Evolutionary conservation across 108 stramenopile genomes (phyloP).

Genomic region (Nannochloropsis oceanica): DNA sequence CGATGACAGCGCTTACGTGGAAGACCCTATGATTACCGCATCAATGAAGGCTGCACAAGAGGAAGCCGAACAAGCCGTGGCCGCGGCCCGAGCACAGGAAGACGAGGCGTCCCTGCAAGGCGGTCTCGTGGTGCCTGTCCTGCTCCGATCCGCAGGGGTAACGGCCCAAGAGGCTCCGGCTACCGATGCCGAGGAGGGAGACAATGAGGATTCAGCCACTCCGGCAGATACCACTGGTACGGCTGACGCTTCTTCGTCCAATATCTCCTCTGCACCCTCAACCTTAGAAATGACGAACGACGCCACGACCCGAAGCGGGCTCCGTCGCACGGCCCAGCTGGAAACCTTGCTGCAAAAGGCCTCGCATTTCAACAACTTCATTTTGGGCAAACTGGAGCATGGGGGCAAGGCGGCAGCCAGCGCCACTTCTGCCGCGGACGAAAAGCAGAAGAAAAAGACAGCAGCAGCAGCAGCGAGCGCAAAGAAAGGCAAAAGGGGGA

Average conservation of each 20-base stretch:
- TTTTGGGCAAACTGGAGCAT: slow-evolving; percentile 5
- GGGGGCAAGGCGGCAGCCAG: neutral
- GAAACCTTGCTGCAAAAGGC: slow-evolving; percentile 27
- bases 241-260: neutral
- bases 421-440: neutral
- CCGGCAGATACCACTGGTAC: neutral
- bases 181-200: too few species aligned
- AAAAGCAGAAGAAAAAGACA: neutral
- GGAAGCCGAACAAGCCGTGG: neutral
- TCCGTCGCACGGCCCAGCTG: slow-evolving; percentile 1
- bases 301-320: neutral
- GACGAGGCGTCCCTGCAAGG: neutral
- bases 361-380: slow-evolving; percentile 19
- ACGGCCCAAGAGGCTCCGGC: neutral
- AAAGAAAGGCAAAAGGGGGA: neutral
- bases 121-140: neutral
- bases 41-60: neutral
- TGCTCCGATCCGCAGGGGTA: neutral
- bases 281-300: neutral
- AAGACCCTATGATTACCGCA: neutral
- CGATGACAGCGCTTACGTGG: neutral
- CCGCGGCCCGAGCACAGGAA: neutral
- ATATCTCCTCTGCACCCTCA: neutral
- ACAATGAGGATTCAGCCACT: neutral
- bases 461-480: neutral